These are phyloP conservation scores for Cytospora mali DNA, from an alignment of 2,329 filamentous ascomycete species.

Conservation along the genomic window DNA sequence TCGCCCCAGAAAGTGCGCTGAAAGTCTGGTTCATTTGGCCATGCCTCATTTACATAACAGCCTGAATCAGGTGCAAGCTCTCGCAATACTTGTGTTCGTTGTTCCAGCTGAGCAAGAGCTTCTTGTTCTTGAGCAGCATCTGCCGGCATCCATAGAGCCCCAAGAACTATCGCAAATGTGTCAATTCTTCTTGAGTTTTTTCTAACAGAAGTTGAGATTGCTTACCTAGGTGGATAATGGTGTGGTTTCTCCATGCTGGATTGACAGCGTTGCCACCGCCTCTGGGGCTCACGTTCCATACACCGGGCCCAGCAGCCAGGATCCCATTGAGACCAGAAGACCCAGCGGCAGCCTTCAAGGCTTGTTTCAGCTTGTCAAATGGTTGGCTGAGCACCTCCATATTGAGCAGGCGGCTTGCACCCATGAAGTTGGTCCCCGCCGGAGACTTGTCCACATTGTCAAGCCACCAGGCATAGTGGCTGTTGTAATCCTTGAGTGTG, in stretches of 20 bases:
- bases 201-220: not conserved
- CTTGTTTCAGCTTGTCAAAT: not conserved
- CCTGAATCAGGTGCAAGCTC: constrained; percentile 35
- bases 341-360: not conserved
- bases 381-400: constrained; percentile 35
- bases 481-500: constrained; percentile 35
- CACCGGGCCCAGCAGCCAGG: constrained; percentile 34
- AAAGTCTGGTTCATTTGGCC: constrained; percentile 31
- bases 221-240: constrained; percentile 40
- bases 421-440: constrained; percentile 41
- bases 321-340: not conserved
- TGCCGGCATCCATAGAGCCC: not conserved
- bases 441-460: constrained; percentile 40
- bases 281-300: constrained; percentile 45
- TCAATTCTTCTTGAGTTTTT: not conserved
- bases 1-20: constrained; percentile 35
- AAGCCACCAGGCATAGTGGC: constrained; percentile 43
- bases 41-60: constrained; percentile 35
- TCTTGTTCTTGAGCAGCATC: not conserved
- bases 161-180: not conserved
- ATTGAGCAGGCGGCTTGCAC: constrained; percentile 50
- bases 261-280: constrained; percentile 51
- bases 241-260: constrained; percentile 52
- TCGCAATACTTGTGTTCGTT: constrained; percentile 28
- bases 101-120: not conserved